Evolutionary conservation across 495 filamentous ascomycete genomes (phyloP).

Genomic region (Wilcoxina mikolae): DNA sequence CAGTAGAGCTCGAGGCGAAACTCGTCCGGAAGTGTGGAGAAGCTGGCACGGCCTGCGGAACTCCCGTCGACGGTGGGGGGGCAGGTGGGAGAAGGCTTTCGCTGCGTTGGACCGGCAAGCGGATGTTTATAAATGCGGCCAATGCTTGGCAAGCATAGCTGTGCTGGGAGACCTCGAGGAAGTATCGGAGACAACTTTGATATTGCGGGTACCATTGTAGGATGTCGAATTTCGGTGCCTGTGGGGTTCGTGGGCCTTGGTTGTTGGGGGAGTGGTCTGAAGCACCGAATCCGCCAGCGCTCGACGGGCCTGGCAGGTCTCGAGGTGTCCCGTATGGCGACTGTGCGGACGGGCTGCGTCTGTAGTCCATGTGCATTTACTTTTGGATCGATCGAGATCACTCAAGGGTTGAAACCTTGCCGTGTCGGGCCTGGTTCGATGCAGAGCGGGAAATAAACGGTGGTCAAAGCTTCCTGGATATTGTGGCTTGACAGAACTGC

Average conservation of each 20-base stretch:
- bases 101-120: slow-evolving; percentile 48
- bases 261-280: neutral
- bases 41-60: slow-evolving; percentile 27
- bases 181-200: slow-evolving; percentile 82
- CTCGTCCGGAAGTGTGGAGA: slow-evolving; percentile 4
- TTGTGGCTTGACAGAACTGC: neutral
- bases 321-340: neutral
- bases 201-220: slow-evolving; percentile 90
- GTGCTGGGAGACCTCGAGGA: slow-evolving; percentile 84
- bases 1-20: slow-evolving; percentile 2
- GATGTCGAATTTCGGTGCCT: slow-evolving; percentile 50
- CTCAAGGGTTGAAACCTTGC: neutral
- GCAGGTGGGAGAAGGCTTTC: slow-evolving; percentile 29
- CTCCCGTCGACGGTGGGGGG: slow-evolving; percentile 22
- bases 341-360: slow-evolving; percentile 4
- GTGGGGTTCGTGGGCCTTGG: neutral
- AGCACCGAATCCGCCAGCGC: neutral
- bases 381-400: neutral
- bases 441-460: slow-evolving; percentile 3
- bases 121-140: slow-evolving; percentile 80
- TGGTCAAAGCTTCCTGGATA: slow-evolving; percentile 6
- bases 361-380: neutral
- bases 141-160: slow-evolving; percentile 68
- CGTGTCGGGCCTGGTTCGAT: slow-evolving; percentile 1
- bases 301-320: neutral